Conservation (phyloP, 2,329 filamentous ascomycete genomes). For the Graphilbum sp. region DNA sequence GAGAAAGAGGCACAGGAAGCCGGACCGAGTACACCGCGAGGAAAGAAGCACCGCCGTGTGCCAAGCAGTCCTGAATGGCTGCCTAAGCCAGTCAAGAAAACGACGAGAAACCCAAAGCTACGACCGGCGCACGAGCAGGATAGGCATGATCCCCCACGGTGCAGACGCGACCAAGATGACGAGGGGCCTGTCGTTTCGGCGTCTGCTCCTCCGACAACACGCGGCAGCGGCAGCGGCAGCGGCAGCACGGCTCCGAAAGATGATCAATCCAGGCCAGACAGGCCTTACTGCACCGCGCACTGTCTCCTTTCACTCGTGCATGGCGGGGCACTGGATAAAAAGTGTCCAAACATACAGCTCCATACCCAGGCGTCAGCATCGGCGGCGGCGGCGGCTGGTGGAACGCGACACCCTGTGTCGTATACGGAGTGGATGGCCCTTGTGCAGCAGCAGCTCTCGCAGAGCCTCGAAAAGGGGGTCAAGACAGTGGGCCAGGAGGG, state of each 20-base stretch:
- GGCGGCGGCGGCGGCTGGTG: no score
- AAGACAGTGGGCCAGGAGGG: conserved; percentile 14
- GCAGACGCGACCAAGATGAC: not conserved
- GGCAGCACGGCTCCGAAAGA: not conserved
- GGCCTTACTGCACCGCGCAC: conserved; percentile 3
- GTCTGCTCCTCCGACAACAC: not conserved
- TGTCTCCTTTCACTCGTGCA: conserved; percentile 5
- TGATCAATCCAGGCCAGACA: not conserved
- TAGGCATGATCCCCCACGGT: not conserved
- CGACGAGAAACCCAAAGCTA: not conserved
- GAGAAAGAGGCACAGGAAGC: not conserved
- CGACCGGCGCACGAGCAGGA: not conserved
- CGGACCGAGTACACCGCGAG: not conserved
- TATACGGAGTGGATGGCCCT: conserved; percentile 1
- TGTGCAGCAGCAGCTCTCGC: conserved; percentile 2
- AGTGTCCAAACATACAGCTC: conserved; percentile 3
- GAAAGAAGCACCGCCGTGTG: conserved; percentile 2
- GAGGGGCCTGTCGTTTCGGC: no score
- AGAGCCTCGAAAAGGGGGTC: conserved; percentile 16
- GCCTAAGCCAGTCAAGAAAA: conserved; percentile 1
- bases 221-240: not conserved
- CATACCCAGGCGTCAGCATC: not conserved
- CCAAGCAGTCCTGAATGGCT: conserved; percentile 4
- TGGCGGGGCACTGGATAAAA: not conserved
- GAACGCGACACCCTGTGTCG: conserved; percentile 2